Percentiles rank a stretch among this genome's conserved stretches.
Conservation (phyloP, 2,329 filamentous ascomycete species). For the Arachnopeziza araneosa region DNA sequence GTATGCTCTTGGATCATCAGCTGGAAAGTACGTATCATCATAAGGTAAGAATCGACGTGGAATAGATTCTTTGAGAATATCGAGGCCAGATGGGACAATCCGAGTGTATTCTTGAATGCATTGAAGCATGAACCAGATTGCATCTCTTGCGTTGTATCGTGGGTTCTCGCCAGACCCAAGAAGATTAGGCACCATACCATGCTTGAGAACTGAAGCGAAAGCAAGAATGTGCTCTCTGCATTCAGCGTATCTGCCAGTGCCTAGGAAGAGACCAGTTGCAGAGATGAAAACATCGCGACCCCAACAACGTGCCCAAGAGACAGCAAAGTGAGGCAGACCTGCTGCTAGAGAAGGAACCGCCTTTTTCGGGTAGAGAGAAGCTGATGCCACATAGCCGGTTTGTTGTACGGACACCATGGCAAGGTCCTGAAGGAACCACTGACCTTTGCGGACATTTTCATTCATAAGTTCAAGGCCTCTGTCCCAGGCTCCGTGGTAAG, state of each 20-base stretch:
- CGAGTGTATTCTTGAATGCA: slow-evolving; percentile 89
- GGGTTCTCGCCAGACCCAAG: slow-evolving; percentile 79
- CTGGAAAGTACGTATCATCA: slow-evolving; percentile 89
- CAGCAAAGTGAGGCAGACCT: slow-evolving; percentile 88
- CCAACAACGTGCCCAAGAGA: slow-evolving; percentile 95
- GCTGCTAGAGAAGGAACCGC: slow-evolving; percentile 83
- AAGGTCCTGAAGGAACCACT: slow-evolving; percentile 83
- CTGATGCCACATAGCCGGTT: slow-evolving; percentile 82
- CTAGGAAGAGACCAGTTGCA: slow-evolving; percentile 82
- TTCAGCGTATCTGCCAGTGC: slow-evolving; percentile 81
- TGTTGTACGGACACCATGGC: slow-evolving; percentile 90
- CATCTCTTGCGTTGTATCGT: slow-evolving; percentile 92
- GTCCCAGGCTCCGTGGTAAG: slow-evolving; percentile 78
- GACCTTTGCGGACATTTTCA: slow-evolving; percentile 69
- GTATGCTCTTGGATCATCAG: slow-evolving; percentile 78
- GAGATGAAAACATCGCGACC: slow-evolving; percentile 97
- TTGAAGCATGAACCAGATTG: slow-evolving; percentile 96
- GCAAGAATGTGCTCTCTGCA: slow-evolving; percentile 91
- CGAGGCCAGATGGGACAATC: slow-evolving; percentile 70
- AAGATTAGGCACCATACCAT: slow-evolving; percentile 96
- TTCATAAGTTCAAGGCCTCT: slow-evolving; percentile 75
- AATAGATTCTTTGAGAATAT: slow-evolving; percentile 70
- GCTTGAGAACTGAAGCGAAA: slow-evolving; percentile 93
- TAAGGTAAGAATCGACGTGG: slow-evolving; percentile 87
- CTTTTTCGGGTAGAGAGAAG: slow-evolving; percentile 82